Percentiles rank a stretch among this genome's conserved stretches.
phyloP scores from a whole-genome alignment of 2,329 filamentous ascomycete species.

The Fusarium miscanthi region DNA sequence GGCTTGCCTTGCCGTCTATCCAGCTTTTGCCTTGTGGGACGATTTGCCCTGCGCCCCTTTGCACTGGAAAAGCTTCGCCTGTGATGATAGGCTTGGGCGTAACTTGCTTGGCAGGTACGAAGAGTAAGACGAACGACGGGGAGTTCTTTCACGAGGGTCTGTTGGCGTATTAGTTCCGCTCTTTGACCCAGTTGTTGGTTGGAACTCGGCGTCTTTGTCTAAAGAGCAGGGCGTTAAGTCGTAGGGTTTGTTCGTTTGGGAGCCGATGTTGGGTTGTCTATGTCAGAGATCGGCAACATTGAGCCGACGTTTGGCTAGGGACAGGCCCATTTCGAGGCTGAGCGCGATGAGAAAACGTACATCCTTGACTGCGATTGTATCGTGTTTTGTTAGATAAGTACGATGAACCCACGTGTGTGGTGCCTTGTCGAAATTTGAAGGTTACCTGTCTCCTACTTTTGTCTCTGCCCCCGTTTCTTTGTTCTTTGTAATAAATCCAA shows the following conservation, averaged over 20 bases:
- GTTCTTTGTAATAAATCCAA: neutral
- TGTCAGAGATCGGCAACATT: constrained; percentile 22
- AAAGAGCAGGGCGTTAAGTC: constrained; percentile 7
- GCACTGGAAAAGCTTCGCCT: constrained; percentile 11
- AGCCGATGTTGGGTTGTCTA: neutral
- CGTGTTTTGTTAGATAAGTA: constrained; percentile 20
- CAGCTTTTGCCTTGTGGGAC: constrained; percentile 24
- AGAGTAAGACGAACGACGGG: neutral
- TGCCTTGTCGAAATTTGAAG: neutral
- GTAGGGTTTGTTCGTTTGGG: neutral
- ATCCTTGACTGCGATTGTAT: constrained; percentile 13
- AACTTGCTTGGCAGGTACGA: constrained; percentile 27
- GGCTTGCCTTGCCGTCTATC: constrained; percentile 3
- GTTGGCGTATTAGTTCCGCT: neutral
- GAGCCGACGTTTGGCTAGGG: constrained; percentile 18
- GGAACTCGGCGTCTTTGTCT: constrained; percentile 13
- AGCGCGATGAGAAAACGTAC: constrained; percentile 20
- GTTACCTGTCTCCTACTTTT: neutral
- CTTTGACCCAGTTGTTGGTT: constrained; percentile 1
- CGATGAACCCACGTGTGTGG: neutral
- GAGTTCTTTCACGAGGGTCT: neutral
- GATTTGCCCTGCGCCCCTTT: constrained; percentile 4
- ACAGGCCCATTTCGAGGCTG: constrained; percentile 24
- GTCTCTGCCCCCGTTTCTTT: neutral
- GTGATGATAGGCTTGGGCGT: constrained; percentile 11